Evolutionary conservation across 2,329 filamentous ascomycete species (phyloP), one percentile per base, ranked within the genome.

Genomic region (Colletotrichum sp.): DNA sequence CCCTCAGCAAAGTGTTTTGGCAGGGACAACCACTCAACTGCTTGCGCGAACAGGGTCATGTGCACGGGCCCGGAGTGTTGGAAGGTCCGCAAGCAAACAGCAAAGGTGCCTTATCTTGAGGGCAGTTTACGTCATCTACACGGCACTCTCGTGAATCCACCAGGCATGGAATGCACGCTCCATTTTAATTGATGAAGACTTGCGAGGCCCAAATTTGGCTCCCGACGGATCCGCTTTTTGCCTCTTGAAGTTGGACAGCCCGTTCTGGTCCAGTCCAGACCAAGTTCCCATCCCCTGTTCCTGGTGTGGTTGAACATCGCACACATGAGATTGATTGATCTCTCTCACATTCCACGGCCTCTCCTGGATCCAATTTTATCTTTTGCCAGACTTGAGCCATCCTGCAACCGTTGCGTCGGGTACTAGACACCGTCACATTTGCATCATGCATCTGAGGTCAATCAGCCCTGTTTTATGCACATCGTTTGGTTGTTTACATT

Each of bases 1-100:
- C 38, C 47, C 15, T 43, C 18, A 27, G 27, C 18, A 38, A 57
- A 66, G 63, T 57, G 47, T 55, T 66, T 66, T 43, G 64, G 33
- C 54, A 47, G 67, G 71, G 34, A 70, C 61, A 13, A 51, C 43
- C 43, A 18, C 27, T 21, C 36, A 31, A 33, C 57, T 34, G 31
- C 34, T 69, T 69, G 43, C 43, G 43, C n/a, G 61, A 43, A 67
- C 68, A 34, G 29, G 72, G 72, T 64, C 72, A 69, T 67, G 72
- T 67, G 72, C 72, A 74, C 68, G 69, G 72, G 51, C 72, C 72
- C 72, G 57, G 63, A 27, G n/a, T 36, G 68, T 63, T 73, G 68
- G 27, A 57, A 73, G 63, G 71, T 71, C 71, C 71, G 71, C 62
- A 72, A 74, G 47, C 72, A 27, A 67, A 12, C 33, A 62, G 43